Evolutionary conservation across 805 yeast genomes (phyloP).

Genomic region (Starmerella asiatica): DNA sequence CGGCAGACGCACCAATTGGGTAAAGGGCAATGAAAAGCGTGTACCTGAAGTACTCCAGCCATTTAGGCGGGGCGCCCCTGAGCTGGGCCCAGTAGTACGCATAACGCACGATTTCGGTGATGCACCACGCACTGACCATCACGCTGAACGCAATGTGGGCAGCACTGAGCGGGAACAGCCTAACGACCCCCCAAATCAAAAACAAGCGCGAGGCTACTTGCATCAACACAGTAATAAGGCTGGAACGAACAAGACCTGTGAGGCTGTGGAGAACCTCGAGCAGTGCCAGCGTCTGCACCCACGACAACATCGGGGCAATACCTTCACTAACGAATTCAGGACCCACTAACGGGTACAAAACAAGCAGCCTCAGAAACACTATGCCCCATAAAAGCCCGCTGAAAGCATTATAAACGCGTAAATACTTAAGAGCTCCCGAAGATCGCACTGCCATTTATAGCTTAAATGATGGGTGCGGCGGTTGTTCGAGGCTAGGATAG

Average conservation of each 20-base stretch:
- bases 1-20: conserved; percentile 87
- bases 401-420: conserved; percentile 39
- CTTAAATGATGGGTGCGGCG: no score
- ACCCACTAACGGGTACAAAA: conserved; percentile 35
- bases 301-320: conserved; percentile 44
- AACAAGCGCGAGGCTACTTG: conserved; percentile 80
- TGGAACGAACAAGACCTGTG: conserved; percentile 72
- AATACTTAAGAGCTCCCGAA: no score
- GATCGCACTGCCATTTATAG: no score
- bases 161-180: conserved; percentile 60
- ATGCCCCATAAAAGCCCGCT: conserved; percentile 44
- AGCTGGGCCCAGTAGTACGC: conserved; percentile 58
- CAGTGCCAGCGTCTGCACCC: conserved; percentile 65
- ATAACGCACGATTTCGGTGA: conserved; percentile 86
- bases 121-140: conserved; percentile 73
- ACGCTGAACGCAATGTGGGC: conserved; percentile 42
- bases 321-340: conserved; percentile 53
- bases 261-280: conserved; percentile 70
- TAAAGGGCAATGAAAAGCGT: conserved; percentile 69
- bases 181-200: conserved; percentile 71
- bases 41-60: conserved; percentile 64
- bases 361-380: conserved; percentile 34
- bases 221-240: conserved; percentile 65
- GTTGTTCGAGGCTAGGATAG: no score
- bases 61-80: conserved; percentile 43